phyloP scores from a whole-genome alignment of 768 basidiomycete genomes.

The Kwoniella heveanensis region DNA sequence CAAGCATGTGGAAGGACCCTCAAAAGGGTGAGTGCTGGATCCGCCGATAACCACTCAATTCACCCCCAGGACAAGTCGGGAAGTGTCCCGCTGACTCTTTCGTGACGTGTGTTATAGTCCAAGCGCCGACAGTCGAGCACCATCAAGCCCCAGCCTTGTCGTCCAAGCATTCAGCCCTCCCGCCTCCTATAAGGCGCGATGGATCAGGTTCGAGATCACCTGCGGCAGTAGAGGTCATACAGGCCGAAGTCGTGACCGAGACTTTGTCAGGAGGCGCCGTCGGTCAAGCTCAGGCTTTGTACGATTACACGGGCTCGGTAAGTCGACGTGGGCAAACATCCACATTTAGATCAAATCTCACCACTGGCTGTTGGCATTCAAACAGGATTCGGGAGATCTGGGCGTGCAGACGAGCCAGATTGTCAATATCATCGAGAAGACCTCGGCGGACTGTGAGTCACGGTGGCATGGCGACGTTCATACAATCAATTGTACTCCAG shows the following conservation, averaged over 20 bases:
- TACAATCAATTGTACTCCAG: no score
- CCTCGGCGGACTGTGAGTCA: slow-evolving; percentile 50
- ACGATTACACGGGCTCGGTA: slow-evolving; percentile 42
- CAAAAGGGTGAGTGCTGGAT: slow-evolving; percentile 34
- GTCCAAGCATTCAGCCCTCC: slow-evolving; percentile 12
- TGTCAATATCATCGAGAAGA: slow-evolving; percentile 46
- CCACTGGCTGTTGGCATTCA: no score
- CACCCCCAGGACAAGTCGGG: no score
- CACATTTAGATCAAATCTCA: no score
- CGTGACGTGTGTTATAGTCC: no score
- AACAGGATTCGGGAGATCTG: slow-evolving; percentile 42
- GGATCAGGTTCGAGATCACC: slow-evolving; percentile 16
- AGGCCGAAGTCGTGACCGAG: background rate
- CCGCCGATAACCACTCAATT: no score
- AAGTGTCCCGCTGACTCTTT: no score
- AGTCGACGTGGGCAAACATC: no score
- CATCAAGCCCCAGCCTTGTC: slow-evolving; percentile 24
- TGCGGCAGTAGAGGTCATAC: slow-evolving; percentile 10
- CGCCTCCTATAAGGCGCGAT: slow-evolving; percentile 33
- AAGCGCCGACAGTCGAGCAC: slow-evolving; percentile 20
- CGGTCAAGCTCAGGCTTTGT: slow-evolving; percentile 44
- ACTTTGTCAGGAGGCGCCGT: slow-evolving; percentile 5
- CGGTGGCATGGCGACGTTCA: background rate
- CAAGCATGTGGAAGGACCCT: slow-evolving; percentile 44
- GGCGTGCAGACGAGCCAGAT: slow-evolving; percentile 41